phyloP scores from a whole-genome alignment of 306 rosid genomes.

The Pterocarpus macrocarpus region DNA sequence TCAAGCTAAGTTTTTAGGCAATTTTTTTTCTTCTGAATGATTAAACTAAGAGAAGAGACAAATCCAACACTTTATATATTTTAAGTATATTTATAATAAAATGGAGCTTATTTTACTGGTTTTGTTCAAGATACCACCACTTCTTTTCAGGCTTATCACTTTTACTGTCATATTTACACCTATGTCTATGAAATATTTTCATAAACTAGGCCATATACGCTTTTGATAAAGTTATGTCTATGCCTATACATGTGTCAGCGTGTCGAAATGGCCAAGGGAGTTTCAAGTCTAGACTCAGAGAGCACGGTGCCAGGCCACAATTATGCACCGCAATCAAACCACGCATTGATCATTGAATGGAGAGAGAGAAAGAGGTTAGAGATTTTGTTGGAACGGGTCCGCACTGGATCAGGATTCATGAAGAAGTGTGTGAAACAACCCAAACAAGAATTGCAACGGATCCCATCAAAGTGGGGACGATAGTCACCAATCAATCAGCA shows the following conservation, averaged over 20 bases:
- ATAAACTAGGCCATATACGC: too few species aligned
- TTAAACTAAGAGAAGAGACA: neutral
- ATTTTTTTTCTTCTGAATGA: neutral
- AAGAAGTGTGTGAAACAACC: slow-evolving; percentile 18
- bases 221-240: neutral
- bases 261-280: neutral
- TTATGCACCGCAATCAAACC: neutral
- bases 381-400: slow-evolving; percentile 21
- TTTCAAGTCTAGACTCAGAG: neutral
- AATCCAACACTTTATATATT: too few species aligned
- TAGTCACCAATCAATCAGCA: slow-evolving; percentile 34
- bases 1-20: neutral
- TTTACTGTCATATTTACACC: too few species aligned
- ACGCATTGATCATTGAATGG: slow-evolving; percentile 26
- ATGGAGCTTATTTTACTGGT: too few species aligned
- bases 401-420: neutral
- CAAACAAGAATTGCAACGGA: slow-evolving; percentile 22
- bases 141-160: too few species aligned
- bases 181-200: too few species aligned
- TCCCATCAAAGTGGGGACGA: slow-evolving; percentile 42
- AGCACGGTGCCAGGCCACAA: neutral
- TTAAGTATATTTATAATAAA: too few species aligned
- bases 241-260: neutral
- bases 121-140: too few species aligned
- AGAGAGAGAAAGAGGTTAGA: neutral